phyloP scores from a whole-genome alignment of 345 rosid species.

The Camelina laxa region DNA sequence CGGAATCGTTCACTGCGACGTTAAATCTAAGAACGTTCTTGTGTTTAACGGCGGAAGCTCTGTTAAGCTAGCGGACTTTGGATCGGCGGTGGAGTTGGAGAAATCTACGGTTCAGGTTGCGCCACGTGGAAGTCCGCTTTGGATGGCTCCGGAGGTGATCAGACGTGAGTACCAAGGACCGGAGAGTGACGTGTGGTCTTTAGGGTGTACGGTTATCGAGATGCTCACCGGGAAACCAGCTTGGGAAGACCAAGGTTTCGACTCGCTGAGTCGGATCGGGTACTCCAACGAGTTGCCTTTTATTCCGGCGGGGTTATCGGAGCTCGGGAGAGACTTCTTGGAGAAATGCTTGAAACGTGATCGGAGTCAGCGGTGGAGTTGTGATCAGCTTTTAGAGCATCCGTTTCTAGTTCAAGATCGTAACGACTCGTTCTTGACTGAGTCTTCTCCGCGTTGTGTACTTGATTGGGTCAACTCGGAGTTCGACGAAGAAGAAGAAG shows the following conservation, averaged over 20 bases:
- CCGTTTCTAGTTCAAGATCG: constrained; percentile 56
- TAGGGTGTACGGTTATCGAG: constrained; percentile 78
- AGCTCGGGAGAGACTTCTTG: constrained; percentile 63
- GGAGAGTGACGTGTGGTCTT: constrained; percentile 83
- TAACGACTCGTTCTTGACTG: constrained; percentile 23
- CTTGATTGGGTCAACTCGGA: constrained; percentile 61
- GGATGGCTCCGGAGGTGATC: constrained; percentile 96
- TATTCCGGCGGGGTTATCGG: constrained; percentile 55
- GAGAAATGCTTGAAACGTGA: constrained; percentile 66
- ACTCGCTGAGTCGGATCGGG: constrained; percentile 62
- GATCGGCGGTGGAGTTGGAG: constrained; percentile 51
- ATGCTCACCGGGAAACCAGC: constrained; percentile 76
- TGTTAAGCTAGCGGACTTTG: constrained; percentile 80
- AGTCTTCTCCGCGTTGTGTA: constrained; percentile 78
- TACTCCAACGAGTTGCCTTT: constrained; percentile 57
- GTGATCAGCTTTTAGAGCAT: constrained; percentile 69
- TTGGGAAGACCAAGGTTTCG: constrained; percentile 69
- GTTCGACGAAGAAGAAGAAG: constrained; percentile 42
- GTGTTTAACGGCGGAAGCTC: constrained; percentile 43
- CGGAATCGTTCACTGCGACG: constrained; percentile 81
- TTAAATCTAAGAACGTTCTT: constrained; percentile 68
- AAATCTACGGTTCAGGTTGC: constrained; percentile 3
- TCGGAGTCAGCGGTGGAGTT: constrained; percentile 64
- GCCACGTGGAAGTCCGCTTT: constrained; percentile 86
- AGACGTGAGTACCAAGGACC: constrained; percentile 72